A percentile compares a stretch with the other conserved stretches of the same genome.
Evolutionary conservation across 768 basidiomycete species (phyloP).

Genomic region (Panus rudis): DNA sequence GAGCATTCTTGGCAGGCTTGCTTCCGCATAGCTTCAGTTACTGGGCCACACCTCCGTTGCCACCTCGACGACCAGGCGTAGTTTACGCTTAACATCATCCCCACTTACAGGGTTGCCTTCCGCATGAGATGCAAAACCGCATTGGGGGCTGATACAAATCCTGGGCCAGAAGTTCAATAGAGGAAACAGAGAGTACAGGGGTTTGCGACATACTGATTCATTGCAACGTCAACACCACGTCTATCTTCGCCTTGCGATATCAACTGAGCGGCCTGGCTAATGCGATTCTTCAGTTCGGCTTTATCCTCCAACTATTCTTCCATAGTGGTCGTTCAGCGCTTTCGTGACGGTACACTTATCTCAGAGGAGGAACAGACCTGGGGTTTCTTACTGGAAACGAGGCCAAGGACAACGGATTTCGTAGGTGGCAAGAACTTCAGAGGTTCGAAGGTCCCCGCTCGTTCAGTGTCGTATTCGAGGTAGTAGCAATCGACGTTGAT

Average conservation of each 20-base stretch:
- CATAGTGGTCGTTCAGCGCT: background rate
- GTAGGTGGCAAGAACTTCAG: conserved; percentile 42
- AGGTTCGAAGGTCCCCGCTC: conserved; percentile 54
- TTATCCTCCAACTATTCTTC: conserved; percentile 32
- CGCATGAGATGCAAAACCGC: conserved; percentile 41
- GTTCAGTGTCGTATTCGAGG: conserved; percentile 61
- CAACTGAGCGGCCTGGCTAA: conserved; percentile 36
- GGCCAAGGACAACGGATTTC: conserved; percentile 35
- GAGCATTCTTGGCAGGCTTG: too few species aligned
- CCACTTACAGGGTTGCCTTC: conserved; percentile 35
- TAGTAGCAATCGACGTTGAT: conserved; percentile 50
- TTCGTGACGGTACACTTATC: background rate
- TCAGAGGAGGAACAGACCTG: conserved; percentile 23
- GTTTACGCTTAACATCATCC: conserved; percentile 31
- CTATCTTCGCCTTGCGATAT: conserved; percentile 33
- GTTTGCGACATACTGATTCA: conserved; percentile 27
- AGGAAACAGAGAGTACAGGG: background rate
- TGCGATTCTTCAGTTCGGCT: conserved; percentile 30
- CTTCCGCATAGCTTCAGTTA: too few species aligned
- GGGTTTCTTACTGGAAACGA: conserved; percentile 38
- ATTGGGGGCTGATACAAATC: conserved; percentile 43
- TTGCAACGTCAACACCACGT: conserved; percentile 32
- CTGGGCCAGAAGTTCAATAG: conserved; percentile 13
- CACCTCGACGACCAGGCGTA: conserved; percentile 27
- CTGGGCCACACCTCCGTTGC: conserved; percentile 33